These are phyloP conservation scores for Aureobasidium mangrovei DNA, from an alignment of 2,329 filamentous ascomycete species.

Conservation along the genomic window DNA sequence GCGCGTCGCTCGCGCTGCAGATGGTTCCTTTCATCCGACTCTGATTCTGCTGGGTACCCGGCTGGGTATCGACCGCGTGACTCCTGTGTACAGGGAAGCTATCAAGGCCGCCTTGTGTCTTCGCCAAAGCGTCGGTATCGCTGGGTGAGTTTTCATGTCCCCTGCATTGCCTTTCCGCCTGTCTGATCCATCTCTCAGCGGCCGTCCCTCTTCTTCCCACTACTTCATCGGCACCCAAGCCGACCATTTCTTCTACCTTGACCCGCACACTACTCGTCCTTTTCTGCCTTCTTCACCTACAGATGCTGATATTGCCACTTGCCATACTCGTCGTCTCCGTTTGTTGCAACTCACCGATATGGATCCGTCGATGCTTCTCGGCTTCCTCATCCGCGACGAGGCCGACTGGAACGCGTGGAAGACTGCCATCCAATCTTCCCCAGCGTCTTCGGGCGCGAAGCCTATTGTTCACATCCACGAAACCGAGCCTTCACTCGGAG, in stretches of 20 bases:
- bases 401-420: slow-evolving; percentile 82
- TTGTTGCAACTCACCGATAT: slow-evolving; percentile 81
- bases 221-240: slow-evolving; percentile 68
- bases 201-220: slow-evolving; percentile 81
- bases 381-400: slow-evolving; percentile 75
- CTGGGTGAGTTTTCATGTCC: slow-evolving; percentile 36
- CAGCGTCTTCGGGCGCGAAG: slow-evolving; percentile 30
- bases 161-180: neutral
- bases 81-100: slow-evolving; percentile 91
- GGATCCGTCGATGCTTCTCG: slow-evolving; percentile 97
- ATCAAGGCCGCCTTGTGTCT: slow-evolving; percentile 76
- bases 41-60: slow-evolving; percentile 82
- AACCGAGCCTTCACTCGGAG: slow-evolving; percentile 46
- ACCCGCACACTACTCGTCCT: slow-evolving; percentile 79
- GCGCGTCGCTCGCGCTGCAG: slow-evolving; percentile 61
- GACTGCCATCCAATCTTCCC: slow-evolving; percentile 34
- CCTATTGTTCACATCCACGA: slow-evolving; percentile 78
- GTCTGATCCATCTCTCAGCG: slow-evolving; percentile 36
- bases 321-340: slow-evolving; percentile 78
- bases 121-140: slow-evolving; percentile 89
- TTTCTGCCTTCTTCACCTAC: slow-evolving; percentile 55
- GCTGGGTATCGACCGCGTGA: slow-evolving; percentile 88
- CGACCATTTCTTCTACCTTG: slow-evolving; percentile 82
- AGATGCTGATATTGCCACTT: slow-evolving; percentile 66
- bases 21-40: slow-evolving; percentile 66